These are phyloP conservation scores for Picea glauca DNA, from an alignment of 75 land plant species.

Conservation along the genomic window DNA sequence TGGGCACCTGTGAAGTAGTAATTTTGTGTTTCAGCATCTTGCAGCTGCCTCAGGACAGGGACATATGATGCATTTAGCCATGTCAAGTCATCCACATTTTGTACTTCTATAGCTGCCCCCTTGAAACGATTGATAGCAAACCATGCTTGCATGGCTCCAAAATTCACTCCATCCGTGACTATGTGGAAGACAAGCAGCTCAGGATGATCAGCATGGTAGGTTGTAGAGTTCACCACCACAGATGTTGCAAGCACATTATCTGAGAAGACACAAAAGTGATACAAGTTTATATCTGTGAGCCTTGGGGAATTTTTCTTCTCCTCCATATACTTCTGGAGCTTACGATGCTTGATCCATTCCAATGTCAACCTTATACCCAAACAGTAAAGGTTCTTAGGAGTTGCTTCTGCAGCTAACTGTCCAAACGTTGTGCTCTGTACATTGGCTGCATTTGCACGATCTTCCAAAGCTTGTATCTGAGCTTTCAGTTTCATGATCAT, in stretches of 20 bases:
- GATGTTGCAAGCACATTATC: slow-evolving; percentile 78
- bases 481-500: slow-evolving; percentile 79
- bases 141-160: slow-evolving; percentile 77
- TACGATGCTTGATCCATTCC: slow-evolving; percentile 29
- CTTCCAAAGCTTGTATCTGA: slow-evolving; percentile 79
- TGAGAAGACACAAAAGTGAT: slow-evolving; percentile 89
- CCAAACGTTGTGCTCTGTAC: slow-evolving; percentile 82
- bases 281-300: slow-evolving; percentile 62
- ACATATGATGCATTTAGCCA: slow-evolving; percentile 90
- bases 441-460: slow-evolving; percentile 68
- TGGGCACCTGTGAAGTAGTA: slow-evolving; percentile 49
- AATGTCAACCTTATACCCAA: slow-evolving; percentile 36
- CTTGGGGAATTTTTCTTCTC: slow-evolving; percentile 11
- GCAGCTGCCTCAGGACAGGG: slow-evolving; percentile 72
- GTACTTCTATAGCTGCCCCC: slow-evolving; percentile 74
- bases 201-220: slow-evolving; percentile 75
- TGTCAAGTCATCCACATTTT: slow-evolving; percentile 69
- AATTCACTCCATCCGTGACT: slow-evolving; percentile 67
- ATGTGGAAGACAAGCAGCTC: slow-evolving; percentile 83
- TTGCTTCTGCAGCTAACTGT: slow-evolving; percentile 60
- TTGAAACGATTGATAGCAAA: slow-evolving; percentile 65
- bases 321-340: slow-evolving; percentile 11
- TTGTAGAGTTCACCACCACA: slow-evolving; percentile 83
- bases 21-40: slow-evolving; percentile 39
- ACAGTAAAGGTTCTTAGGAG: slow-evolving; percentile 47